Percentiles rank a stretch among this genome's conserved stretches.
Evolutionary conservation across 768 basidiomycete genomes (phyloP).

Genomic region (Pleurotus ostreatus): DNA sequence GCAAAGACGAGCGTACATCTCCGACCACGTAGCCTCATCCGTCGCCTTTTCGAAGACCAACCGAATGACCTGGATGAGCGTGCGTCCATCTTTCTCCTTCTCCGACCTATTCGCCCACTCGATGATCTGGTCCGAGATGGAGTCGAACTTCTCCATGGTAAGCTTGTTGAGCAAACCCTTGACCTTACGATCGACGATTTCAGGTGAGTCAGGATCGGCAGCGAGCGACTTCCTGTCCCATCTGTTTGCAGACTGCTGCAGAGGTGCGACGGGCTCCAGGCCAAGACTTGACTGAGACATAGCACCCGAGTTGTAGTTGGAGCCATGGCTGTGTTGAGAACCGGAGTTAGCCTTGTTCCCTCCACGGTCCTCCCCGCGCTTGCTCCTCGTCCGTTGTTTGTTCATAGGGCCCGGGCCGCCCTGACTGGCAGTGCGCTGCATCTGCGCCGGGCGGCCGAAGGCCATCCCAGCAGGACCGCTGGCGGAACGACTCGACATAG

Average conservation of each 20-base stretch:
- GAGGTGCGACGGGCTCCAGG: constrained; percentile 71
- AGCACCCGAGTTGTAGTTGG: constrained; percentile 25
- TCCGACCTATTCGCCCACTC: constrained; percentile 92
- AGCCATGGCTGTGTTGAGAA: constrained; percentile 34
- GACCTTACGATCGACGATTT: constrained; percentile 90
- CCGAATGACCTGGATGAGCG: constrained; percentile 92
- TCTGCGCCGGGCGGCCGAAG: constrained; percentile 51
- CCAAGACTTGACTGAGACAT: constrained; percentile 21
- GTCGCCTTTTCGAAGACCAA: constrained; percentile 98
- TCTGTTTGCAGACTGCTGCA: constrained; percentile 76
- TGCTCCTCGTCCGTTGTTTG: constrained; percentile 67
- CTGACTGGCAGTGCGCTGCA: constrained; percentile 69
- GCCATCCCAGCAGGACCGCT: constrained; percentile 46
- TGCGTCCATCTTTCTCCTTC: constrained; percentile 89
- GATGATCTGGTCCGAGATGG: constrained; percentile 94
- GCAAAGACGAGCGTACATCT: constrained; percentile 96
- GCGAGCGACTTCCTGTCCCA: constrained; percentile 63
- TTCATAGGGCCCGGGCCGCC: constrained; percentile 47
- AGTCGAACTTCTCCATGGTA: constrained; percentile 94
- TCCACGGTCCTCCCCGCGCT: constrained; percentile 75
- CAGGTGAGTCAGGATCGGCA: constrained; percentile 67
- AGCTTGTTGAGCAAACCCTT: constrained; percentile 90
- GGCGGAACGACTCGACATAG: constrained; percentile 42
- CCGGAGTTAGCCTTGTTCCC: constrained; percentile 39
- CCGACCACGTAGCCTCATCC: constrained; percentile 92